These are phyloP conservation scores for Glycyrrhiza uralensis DNA, from an alignment of 306 rosid species.

Conservation along the genomic window DNA sequence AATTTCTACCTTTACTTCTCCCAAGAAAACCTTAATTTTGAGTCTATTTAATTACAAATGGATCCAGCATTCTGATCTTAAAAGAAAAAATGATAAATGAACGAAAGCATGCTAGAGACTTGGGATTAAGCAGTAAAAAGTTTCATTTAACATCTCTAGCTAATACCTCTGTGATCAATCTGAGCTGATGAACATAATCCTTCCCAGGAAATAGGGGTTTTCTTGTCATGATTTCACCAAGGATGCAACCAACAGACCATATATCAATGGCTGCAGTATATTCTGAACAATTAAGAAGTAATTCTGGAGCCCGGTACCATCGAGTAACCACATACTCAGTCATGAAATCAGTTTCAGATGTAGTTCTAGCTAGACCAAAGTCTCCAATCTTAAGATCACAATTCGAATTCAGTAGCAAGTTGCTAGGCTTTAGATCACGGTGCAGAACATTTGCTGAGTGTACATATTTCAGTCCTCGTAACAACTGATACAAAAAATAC, in stretches of 20 bases:
- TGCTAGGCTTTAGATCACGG: constrained; percentile 98
- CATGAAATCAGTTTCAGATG: constrained; percentile 98
- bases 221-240: constrained; percentile 83
- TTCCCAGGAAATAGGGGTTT: constrained; percentile 81
- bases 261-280: constrained; percentile 96
- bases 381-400: constrained; percentile 97
- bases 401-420: constrained; percentile 77
- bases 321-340: constrained; percentile 97
- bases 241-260: constrained; percentile 98
- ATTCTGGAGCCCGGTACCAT: constrained; percentile 96
- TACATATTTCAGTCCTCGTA: constrained; percentile 87
- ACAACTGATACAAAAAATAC: constrained; percentile 90
- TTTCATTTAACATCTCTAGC: neutral
- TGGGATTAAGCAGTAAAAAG: neutral
- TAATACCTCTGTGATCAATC: constrained; percentile 77
- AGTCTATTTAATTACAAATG: neutral
- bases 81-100: neutral
- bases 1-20: neutral
- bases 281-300: constrained; percentile 93
- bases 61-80: neutral
- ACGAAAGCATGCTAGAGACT: neutral
- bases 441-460: constrained; percentile 93
- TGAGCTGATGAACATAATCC: constrained; percentile 93
- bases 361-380: constrained; percentile 98
- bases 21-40: neutral